phyloP scores from a whole-genome alignment of 495 filamentous ascomycete genomes.

The Bacidia gigantensis region DNA sequence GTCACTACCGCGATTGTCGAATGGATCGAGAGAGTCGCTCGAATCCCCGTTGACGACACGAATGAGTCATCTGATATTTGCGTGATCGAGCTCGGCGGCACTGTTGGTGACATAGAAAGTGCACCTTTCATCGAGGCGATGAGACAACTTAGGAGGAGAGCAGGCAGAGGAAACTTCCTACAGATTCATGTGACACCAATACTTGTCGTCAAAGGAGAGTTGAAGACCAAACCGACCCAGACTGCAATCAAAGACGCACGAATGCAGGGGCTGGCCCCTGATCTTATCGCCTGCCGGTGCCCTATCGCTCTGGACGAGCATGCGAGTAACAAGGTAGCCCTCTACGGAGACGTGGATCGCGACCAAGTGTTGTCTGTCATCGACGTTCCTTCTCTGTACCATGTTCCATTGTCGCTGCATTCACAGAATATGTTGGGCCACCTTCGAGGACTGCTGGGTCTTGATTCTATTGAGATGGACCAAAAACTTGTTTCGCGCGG shows the following conservation, averaged over 20 bases:
- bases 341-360: constrained; percentile 66
- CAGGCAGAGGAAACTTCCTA: constrained; percentile 65
- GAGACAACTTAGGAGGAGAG: constrained; percentile 53
- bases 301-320: constrained; percentile 50
- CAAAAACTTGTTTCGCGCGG: constrained; percentile 42
- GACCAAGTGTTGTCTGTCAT: constrained; percentile 76
- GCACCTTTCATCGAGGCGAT: constrained; percentile 82
- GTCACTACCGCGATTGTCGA: constrained; percentile 82
- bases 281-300: constrained; percentile 91
- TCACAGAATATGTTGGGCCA: constrained; percentile 56
- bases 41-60: constrained; percentile 76
- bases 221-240: constrained; percentile 97
- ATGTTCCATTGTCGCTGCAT: constrained; percentile 61
- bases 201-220: constrained; percentile 62
- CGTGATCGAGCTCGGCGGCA: constrained; percentile 68
- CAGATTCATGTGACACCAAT: constrained; percentile 76
- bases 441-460: constrained; percentile 43
- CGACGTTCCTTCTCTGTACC: constrained; percentile 71
- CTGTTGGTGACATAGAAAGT: constrained; percentile 84
- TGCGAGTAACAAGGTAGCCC: constrained; percentile 81
- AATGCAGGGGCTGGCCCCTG: constrained; percentile 70
- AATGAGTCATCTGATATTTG: constrained; percentile 66
- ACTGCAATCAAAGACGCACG: constrained; percentile 70
- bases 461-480: constrained; percentile 36
- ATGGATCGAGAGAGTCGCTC: constrained; percentile 80